phyloP scores from a whole-genome alignment of 306 rosid species.

The Carpinus fangiana region DNA sequence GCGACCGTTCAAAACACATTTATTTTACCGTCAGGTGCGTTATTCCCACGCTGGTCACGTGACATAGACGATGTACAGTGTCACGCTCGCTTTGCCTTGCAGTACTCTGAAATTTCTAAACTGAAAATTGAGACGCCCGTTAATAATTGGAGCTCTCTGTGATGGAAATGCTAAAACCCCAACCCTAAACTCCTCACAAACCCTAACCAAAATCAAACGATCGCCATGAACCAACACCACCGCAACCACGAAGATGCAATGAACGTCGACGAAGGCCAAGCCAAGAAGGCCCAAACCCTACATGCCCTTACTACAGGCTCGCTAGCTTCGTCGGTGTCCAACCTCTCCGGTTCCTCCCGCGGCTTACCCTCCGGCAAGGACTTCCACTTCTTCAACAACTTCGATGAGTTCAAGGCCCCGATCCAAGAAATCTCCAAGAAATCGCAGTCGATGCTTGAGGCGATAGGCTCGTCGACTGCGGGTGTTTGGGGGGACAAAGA shows the following conservation, averaged over 20 bases:
- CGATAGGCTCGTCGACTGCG: constrained; percentile 47
- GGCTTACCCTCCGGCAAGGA: constrained; percentile 63
- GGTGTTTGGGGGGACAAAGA: constrained; percentile 59
- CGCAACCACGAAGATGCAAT: constrained; percentile 24
- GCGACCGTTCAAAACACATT: too few species aligned
- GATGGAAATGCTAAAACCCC: constrained; percentile 9
- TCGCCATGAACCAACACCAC: constrained; percentile 19
- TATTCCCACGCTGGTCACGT: too few species aligned
- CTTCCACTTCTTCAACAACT: constrained; percentile 65
- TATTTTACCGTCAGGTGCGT: too few species aligned
- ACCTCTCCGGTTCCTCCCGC: constrained; percentile 60
- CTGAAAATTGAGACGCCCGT: not conserved
- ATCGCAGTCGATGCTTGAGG: constrained; percentile 64
- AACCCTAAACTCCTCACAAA: constrained; percentile 18
- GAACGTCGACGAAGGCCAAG: constrained; percentile 49
- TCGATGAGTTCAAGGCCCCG: constrained; percentile 64
- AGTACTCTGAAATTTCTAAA: not conserved
- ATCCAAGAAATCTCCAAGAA: constrained; percentile 45
- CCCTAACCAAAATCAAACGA: constrained; percentile 25
- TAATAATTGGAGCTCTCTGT: not conserved
- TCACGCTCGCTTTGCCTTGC: too few species aligned
- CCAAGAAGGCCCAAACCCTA: constrained; percentile 35
- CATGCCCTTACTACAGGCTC: constrained; percentile 48
- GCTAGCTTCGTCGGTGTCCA: constrained; percentile 53
- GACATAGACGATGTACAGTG: too few species aligned